These are phyloP conservation scores for Aeminium ludgeri DNA, from an alignment of 495 filamentous ascomycete species.

Conservation along the genomic window DNA sequence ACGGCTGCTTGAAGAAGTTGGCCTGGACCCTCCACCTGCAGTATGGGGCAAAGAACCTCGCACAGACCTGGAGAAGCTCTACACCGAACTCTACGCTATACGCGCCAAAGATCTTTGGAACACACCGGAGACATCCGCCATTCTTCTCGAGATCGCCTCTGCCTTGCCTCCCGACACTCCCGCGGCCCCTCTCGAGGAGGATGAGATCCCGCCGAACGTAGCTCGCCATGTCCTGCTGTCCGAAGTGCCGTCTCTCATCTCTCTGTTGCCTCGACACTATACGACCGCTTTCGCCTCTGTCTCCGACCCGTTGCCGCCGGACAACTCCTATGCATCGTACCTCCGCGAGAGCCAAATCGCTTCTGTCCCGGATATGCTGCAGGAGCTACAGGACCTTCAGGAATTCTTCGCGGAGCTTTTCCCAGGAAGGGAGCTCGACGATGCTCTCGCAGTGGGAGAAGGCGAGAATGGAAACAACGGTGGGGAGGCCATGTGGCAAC, in stretches of 20 bases:
- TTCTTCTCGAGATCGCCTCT: conserved; percentile 52
- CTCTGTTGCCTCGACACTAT: conserved; percentile 37
- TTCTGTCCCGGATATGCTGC: too few species aligned
- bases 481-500: conserved; percentile 6
- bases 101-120: conserved; percentile 84
- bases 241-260: conserved; percentile 49
- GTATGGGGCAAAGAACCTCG: conserved; percentile 68
- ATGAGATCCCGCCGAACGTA: conserved; percentile 42
- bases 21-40: conserved; percentile 51
- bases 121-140: conserved; percentile 48
- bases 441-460: background rate
- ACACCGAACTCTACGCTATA: conserved; percentile 62
- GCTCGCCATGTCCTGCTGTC: conserved; percentile 68
- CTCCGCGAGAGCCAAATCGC: conserved; percentile 15
- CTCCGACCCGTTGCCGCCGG: conserved; percentile 56
- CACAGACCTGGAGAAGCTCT: conserved; percentile 49
- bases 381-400: conserved; percentile 6
- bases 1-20: conserved; percentile 58
- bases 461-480: background rate
- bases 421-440: background rate
- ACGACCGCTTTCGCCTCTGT: conserved; percentile 39
- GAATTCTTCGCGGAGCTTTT: conserved; percentile 8
- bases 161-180: conserved; percentile 33
- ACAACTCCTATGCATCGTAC: conserved; percentile 9
- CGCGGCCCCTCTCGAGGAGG: conserved; percentile 20